Evolutionary conservation across 2,329 filamentous ascomycete genomes (phyloP), one percentile per base, ranked within the genome.

Genomic region (Podosphaera aphanis): DNA sequence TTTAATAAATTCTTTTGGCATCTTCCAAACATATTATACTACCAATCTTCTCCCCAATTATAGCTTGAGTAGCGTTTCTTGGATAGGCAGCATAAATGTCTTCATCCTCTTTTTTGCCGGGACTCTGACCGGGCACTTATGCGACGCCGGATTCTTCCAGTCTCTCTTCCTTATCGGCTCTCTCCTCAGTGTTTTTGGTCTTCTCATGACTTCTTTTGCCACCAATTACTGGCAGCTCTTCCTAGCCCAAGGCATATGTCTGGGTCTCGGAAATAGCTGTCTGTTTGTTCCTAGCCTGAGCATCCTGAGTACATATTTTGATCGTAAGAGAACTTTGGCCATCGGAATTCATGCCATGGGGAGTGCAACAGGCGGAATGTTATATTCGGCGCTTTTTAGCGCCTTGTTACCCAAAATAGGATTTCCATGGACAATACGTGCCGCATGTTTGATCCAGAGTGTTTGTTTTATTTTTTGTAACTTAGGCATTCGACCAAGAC

Each of bases 381-480:
- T 70, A 1, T 66, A 65, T 48, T 64, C 67, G 0, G 55, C 61
- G 18, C 60, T 69, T 31, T 59, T 66, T 3, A 59, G 64, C 37
- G 56, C 60, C 29, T 50, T 69, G 5, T 50, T 68, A 3, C 60
- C 60, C 1, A 52, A 49, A 20, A 56, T 67, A 25, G 66, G 65
- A 2, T 69, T 67, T 54, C 54, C 53, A 2, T 68, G 66, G 65
- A 63, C 67, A 0, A 61, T 68, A 33, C 60, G 66, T 27, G 55
- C 62, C 2, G 55, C 71, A 36, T 67, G 62, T 0, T 67, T 71
- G 46, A 59, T 70, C 19, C 59, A 65, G 21, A 50, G 67, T 7
- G 59, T 52, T 15, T 56, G 51, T 37, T 56, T 63, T 21, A 49
- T 60, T 3, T 52, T 59, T 5, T 56, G 56, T 27, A 56, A 64